Evolutionary conservation across 495 filamentous ascomycete genomes (phyloP), one percentile per base, ranked within the genome.

Genomic region (Penicillium diatomitis): DNA sequence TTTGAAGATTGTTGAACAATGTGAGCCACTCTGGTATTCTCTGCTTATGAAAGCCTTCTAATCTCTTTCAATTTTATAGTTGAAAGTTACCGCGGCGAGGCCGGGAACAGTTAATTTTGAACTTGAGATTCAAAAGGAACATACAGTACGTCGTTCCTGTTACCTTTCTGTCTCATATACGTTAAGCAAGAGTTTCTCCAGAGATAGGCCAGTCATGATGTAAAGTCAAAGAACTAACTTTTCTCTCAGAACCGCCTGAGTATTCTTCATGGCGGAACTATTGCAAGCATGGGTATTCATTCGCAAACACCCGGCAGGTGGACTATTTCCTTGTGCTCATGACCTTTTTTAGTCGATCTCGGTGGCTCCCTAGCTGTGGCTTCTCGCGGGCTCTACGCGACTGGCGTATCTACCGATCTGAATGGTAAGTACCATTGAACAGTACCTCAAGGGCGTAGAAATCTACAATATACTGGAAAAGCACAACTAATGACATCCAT

Each of bases 321-420:
- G 1, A 31, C 6, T 20, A 11, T 3, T 32, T 4, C 9, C 29
- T 38, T 9, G 8, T 8, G 30, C 38, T 52, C 52, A 41, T 53
- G 27, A n/a, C 20, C 10, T 51, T 11, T 20, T 46, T 9, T 29
- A 85, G 90, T 95, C 39, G 92, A 98, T 57, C 77, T 97, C 0
- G 92, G 92, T 4, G 92, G 92, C 11, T 95, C 89, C 6, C 72
- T 98, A 12, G 92, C 91, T 4, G 90, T 98, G 30, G 90, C 92
- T 29, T 96, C 92, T 3, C 81, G 80, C 53, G 92, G 92, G 0
- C 70, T 95, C 1, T 95, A 82, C 58, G 78, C 87, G 27, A 98
- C 92, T 0, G 92, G 92, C 6, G 90, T 98, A 5, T 90, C 88
- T 0, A 96, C 92, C 0, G 92, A 98, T 62, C 60, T 98, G 7